These are phyloP conservation scores for Claviceps digitariae DNA, from an alignment of 2,329 filamentous ascomycete genomes.

Conservation along the genomic window DNA sequence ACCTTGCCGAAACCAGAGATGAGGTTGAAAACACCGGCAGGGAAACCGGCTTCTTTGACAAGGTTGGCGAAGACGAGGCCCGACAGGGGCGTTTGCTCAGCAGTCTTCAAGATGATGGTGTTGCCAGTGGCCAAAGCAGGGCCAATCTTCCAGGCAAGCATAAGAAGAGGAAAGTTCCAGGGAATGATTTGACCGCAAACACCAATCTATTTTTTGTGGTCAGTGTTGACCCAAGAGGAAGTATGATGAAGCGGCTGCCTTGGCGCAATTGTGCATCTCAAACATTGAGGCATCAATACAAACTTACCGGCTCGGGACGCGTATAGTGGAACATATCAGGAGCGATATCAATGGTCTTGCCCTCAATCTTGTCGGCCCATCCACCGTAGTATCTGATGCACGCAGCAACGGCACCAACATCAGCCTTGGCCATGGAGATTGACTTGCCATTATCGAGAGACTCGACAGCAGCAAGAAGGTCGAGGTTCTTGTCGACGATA, in stretches of 20 bases:
- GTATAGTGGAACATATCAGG: constrained; percentile 77
- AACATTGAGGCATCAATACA: background rate
- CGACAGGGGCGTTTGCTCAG: constrained; percentile 63
- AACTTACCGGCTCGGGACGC: constrained; percentile 51
- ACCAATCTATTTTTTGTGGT: constrained; percentile 33
- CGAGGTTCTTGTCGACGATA: constrained; percentile 62
- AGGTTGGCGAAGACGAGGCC: constrained; percentile 51
- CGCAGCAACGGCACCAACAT: constrained; percentile 53
- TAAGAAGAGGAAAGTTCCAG: constrained; percentile 77
- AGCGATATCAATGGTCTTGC: constrained; percentile 71
- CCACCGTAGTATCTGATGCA: constrained; percentile 65
- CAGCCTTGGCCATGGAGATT: constrained; percentile 60
- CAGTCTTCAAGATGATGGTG: constrained; percentile 59
- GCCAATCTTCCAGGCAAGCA: constrained; percentile 73
- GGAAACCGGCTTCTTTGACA: constrained; percentile 66
- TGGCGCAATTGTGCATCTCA: background rate
- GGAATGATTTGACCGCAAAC: constrained; percentile 82
- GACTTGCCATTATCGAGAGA: constrained; percentile 82
- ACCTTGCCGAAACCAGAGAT: constrained; percentile 66
- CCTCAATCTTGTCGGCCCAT: constrained; percentile 84
- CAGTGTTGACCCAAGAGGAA: background rate
- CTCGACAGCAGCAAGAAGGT: constrained; percentile 69
- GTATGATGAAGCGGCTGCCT: background rate
- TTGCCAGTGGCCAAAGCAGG: constrained; percentile 62
- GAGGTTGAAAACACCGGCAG: constrained; percentile 63